Conservation (phyloP, 2,329 filamentous ascomycete species). For the Sclerotinia borealis region DNA sequence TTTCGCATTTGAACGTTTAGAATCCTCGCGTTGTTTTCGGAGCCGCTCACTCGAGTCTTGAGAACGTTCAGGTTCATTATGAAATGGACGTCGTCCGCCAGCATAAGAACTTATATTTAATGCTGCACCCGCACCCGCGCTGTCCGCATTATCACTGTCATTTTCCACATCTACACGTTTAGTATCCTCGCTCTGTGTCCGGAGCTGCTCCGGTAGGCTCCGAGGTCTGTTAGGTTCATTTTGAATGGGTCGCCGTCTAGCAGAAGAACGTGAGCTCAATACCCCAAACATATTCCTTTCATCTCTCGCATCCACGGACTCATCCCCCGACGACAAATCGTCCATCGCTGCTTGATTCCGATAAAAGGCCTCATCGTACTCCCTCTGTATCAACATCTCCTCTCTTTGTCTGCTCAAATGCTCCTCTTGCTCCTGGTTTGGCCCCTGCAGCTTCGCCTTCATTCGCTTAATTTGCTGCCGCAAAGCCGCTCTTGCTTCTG, state of each 20-base stretch:
- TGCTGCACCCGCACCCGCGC: neutral
- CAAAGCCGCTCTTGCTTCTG: neutral
- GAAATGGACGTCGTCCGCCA: neutral
- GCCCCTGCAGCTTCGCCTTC: neutral
- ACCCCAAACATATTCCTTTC: too few relatives aligned
- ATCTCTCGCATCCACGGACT: neutral
- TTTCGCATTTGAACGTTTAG: neutral
- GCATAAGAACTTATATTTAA: neutral
- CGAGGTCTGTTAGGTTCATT: neutral
- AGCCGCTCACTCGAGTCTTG: neutral
- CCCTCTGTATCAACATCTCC: neutral
- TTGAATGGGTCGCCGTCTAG: neutral
- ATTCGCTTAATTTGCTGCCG: neutral
- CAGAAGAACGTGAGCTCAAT: too few relatives aligned
- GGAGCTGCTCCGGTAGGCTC: too few relatives aligned
- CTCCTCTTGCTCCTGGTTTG: neutral
- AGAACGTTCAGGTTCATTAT: neutral
- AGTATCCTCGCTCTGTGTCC: too few relatives aligned
- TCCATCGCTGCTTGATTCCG: neutral
- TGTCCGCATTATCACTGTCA: too few relatives aligned
- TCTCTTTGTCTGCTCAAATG: neutral
- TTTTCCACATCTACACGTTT: too few relatives aligned
- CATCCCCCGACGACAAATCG: rapidly evolving
- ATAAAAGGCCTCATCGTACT: neutral
- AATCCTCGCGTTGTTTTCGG: neutral